Evolutionary conservation across 352 stramenopile species (phyloP).

Genomic region (Phytophthora citricola): DNA sequence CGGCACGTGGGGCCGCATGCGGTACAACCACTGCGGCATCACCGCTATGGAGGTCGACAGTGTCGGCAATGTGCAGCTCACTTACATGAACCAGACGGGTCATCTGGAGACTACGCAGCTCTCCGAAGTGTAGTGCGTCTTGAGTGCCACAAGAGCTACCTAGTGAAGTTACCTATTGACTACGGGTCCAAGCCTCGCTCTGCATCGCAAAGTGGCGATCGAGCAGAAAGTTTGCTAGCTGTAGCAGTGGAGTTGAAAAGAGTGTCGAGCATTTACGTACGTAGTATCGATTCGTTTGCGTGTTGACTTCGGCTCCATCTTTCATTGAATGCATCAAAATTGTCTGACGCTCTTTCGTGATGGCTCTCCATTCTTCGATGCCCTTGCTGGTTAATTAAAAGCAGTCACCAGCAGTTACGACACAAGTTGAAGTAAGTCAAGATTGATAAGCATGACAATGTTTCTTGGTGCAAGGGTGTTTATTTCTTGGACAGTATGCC

Average conservation of each 20-base stretch:
- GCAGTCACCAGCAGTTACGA: too few species aligned
- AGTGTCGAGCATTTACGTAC: slow-evolving; percentile 5
- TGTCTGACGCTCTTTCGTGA: slow-evolving; percentile 4
- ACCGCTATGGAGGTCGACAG: slow-evolving; percentile 71
- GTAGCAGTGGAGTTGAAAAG: slow-evolving; percentile 3
- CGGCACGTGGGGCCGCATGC: slow-evolving; percentile 74
- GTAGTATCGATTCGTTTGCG: slow-evolving; percentile 11
- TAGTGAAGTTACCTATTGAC: slow-evolving; percentile 18
- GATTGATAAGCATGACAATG: slow-evolving; percentile 17
- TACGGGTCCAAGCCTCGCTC: slow-evolving; percentile 6
- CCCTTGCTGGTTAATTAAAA: too few species aligned
- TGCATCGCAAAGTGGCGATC: background rate
- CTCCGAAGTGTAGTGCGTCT: slow-evolving; percentile 53
- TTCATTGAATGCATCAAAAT: slow-evolving; percentile 1
- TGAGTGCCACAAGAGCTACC: background rate
- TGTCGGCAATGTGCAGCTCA: slow-evolving; percentile 72
- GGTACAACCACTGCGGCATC: slow-evolving; percentile 73
- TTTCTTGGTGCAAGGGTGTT: slow-evolving; percentile 19
- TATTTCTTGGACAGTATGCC: slow-evolving; percentile 17
- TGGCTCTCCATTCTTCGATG: too few species aligned
- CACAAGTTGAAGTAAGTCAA: background rate
- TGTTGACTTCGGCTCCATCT: slow-evolving; percentile 4
- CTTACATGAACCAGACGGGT: slow-evolving; percentile 70
- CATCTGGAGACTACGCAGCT: slow-evolving; percentile 66
- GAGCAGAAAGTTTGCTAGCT: slow-evolving; percentile 4